Evolutionary conservation across 1,284 basidiomycete species (phyloP).

Genomic region (Moniliella sp.): DNA sequence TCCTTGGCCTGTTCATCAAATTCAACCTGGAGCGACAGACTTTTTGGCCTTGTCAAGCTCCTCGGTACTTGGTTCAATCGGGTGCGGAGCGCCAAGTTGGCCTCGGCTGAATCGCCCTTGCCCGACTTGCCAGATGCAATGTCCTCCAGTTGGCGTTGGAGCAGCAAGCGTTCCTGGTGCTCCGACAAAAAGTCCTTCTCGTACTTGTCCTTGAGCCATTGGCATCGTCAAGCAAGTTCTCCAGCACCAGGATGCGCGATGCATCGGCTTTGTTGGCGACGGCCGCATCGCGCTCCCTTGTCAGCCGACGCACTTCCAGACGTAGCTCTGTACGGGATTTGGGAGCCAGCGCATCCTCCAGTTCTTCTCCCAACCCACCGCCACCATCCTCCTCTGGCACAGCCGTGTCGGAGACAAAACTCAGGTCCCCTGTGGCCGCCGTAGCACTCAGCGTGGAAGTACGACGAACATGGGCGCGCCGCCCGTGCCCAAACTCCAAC

Average conservation of each 20-base stretch:
- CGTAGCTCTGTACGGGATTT: slow-evolving; percentile 69
- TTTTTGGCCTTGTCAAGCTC: slow-evolving; percentile 54
- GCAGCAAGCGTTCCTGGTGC: slow-evolving; percentile 57
- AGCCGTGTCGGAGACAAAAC: too few species aligned
- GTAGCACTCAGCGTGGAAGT: too few species aligned
- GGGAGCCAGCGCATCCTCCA: slow-evolving; percentile 61
- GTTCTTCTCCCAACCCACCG: slow-evolving; percentile 52
- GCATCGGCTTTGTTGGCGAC: slow-evolving; percentile 53
- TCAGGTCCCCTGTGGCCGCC: too few species aligned
- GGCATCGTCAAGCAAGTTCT: slow-evolving; percentile 72
- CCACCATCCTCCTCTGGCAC: too few species aligned
- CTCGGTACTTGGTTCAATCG: slow-evolving; percentile 71
- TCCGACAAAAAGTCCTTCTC: slow-evolving; percentile 67
- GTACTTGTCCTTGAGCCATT: slow-evolving; percentile 71
- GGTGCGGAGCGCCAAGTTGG: slow-evolving; percentile 62
- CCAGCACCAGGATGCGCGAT: slow-evolving; percentile 55
- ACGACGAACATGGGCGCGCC: too few species aligned
- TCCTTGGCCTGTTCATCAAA: slow-evolving; percentile 49
- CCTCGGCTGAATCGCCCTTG: too few species aligned
- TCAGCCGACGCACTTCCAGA: slow-evolving; percentile 57
- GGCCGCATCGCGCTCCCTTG: slow-evolving; percentile 55
- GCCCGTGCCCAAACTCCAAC: slow-evolving; percentile 52
- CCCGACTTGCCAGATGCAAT: slow-evolving; percentile 45
- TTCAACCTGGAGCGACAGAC: slow-evolving; percentile 49
- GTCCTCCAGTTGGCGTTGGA: slow-evolving; percentile 64